Base-by-base conservation (phyloP, 2,329 filamentous ascomycete genomes). In the Neonectria hederae region DNA sequence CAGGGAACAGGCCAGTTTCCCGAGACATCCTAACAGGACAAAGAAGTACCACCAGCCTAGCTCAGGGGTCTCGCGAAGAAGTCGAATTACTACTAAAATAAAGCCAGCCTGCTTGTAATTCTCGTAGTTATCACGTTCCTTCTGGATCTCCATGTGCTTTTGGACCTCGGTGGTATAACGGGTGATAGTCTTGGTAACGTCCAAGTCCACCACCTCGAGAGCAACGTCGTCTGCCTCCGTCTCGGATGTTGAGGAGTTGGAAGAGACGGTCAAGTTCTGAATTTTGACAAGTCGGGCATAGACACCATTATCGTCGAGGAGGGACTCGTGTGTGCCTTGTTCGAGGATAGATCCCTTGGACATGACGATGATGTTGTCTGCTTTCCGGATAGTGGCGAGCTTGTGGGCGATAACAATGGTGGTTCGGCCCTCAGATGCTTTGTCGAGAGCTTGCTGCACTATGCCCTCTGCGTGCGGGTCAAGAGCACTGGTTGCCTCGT, bases 361-460 rank as follows among this genome's bases (percentile, higher is more conserved):
- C 69, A 76, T 69, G 54, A 76, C 73, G 26, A 76, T 65, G n/a
- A 76, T 76, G 13, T 76, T 78, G 49, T 77, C 73, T 2, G 76
- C 75, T 14, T 73, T 73, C 17, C 72, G 69, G 14, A 77, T 74
- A 0, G 76, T 77, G 11, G 76, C 68, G 83, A 89, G 77, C n/a
- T 86, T 79, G 73, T 89, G 86, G 0, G 89, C 88, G 58, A 91
- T 89, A 11, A 87, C 82, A 40, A 91, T 87, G 0, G 87, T 90
- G 0, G 89, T 90, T 28, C 88, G 81, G 24, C 83, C 82, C 38
- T 81, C 77, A 0, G 86, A 85, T 1, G 88, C 80, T 17, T 79
- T 79, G 57, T 84, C 82, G 11, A 88, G 80, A 0, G 86, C 86
- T 51, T 81, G 74, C 68, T 88, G 86, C 0, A 89, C 86, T 17